Evolutionary conservation across 2,329 filamentous ascomycete species (phyloP).

Genomic region (Exophiala aquamarina): DNA sequence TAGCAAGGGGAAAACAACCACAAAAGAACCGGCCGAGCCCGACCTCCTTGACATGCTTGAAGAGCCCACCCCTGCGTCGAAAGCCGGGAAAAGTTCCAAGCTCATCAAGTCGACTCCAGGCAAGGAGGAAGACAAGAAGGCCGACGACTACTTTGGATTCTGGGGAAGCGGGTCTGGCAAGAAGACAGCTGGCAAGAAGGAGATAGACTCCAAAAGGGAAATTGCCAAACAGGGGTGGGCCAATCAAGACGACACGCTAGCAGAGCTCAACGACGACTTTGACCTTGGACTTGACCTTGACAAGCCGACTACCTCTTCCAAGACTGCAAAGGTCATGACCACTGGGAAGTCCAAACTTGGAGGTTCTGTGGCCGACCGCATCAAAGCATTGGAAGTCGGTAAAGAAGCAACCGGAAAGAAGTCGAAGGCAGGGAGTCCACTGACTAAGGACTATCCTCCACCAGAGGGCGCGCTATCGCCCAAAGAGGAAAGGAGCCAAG

Average conservation of each 20-base stretch:
- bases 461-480: slow-evolving; percentile 37
- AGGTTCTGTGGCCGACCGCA: slow-evolving; percentile 53
- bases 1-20: slow-evolving; percentile 28
- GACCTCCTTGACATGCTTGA: slow-evolving; percentile 40
- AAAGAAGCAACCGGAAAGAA: slow-evolving; percentile 41
- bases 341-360: slow-evolving; percentile 41
- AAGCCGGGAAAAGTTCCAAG: slow-evolving; percentile 25
- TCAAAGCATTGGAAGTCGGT: slow-evolving; percentile 47
- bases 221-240: slow-evolving; percentile 43
- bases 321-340: slow-evolving; percentile 42
- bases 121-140: slow-evolving; percentile 29
- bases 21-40: slow-evolving; percentile 28
- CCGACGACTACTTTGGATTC: slow-evolving; percentile 30
- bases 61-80: slow-evolving; percentile 22
- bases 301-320: slow-evolving; percentile 42
- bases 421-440: slow-evolving; percentile 39
- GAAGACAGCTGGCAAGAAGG: slow-evolving; percentile 39
- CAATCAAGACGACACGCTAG: slow-evolving; percentile 43
- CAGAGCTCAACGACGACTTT: slow-evolving; percentile 43
- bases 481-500: slow-evolving; percentile 43
- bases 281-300: slow-evolving; percentile 34
- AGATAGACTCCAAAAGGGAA: slow-evolving; percentile 40
- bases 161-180: slow-evolving; percentile 30
- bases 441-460: slow-evolving; percentile 38
- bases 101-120: slow-evolving; percentile 24